Base-by-base conservation (phyloP, 1,139 yeast genomes). In the Geotrichum australiense region DNA sequence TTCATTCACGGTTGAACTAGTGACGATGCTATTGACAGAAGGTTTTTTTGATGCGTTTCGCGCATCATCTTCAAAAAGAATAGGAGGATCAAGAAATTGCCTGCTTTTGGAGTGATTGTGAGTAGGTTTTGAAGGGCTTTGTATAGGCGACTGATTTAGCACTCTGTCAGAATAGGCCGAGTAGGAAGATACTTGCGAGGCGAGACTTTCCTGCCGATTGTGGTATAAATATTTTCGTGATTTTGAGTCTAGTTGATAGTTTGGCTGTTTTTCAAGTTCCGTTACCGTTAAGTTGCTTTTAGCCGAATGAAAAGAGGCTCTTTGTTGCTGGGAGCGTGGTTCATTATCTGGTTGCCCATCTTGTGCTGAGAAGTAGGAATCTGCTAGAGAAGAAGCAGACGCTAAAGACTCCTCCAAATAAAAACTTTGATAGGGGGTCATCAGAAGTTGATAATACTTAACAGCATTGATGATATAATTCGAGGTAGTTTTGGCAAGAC, bases 151-250 rank as follows among this genome's bases (percentile, higher is more conserved):
- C 11, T 20, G 39, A 16, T 35, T 35, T 6, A 35, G 26, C 5
- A 35, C 18, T 10, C 39, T 16, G 16, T 35, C 39, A 7, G 39
- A 35, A 26, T 27, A 14, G 11, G 32, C 18, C 5, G 39, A 35
- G 26, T 35, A 27, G 16, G n/a, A n/a, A 5, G 39, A 35, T 4
- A 20, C 5, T 15, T 26, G 32, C 2, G 39, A 35, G 10, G 10
- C 19, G 10, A 24, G 12, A 15, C 39, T 35, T 11, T 15, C 18
- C n/a, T 35, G 39, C 8, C 39, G 39, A 10, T 27, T 25, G 23
- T 35, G 39, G 21, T 20, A 25, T 4, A 31, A n/a, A 7, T n/a
- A n/a, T 20, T 4, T 23, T 23, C 6, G 6, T 23, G 35, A 20
- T 19, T 19, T 7, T 21, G 6, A 29, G 32, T 12, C n/a, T 21